Base-by-base conservation (phyloP, 257 asterid genomes). In the Ehretia macrophylla region DNA sequence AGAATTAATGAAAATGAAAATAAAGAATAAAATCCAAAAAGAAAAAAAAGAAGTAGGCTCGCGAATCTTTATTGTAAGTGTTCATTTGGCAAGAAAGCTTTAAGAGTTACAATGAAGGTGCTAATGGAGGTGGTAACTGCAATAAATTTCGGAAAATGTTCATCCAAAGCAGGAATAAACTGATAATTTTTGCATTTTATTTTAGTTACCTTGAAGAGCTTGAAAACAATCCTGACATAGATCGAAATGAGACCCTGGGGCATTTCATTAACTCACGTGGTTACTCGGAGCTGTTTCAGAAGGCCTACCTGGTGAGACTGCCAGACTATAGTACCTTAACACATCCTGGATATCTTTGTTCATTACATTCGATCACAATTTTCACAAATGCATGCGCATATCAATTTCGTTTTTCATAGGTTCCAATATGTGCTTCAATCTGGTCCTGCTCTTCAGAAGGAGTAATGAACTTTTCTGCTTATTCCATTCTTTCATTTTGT, bases 361-460 rank as follows among this genome's bases (percentile, higher is more conserved):
- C 13, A 46, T 51, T 46, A 6, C 9, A 17, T 4, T 20, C 39
- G 17, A 22, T 52, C 6, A 13, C 54, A 10, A 18, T 4, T 1
- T 49, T 21, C 9, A 5, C 5, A 19, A 11, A n/a, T 22, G 14
- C 11, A 44, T 18, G n/a, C 10, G 20, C 8, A 6, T 56, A 50
- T 37, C 40, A 59, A 17, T 11, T 60, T 22, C 14, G 27, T 63
- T 47, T 55, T 68, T 4, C 18, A 13, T 58, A 93, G 99, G 67
- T 85, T 68, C 97, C 97, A 8, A 75, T 93, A n/a, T 93, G 99
- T 67, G 96, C 82, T 75, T 89, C 97, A 40, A 93, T 93, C 54
- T 93, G 99, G 99, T 86, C 97, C 4, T 93, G 99, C 72, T 75
- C 97, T 57, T 73, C 94, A 0, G 86, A 79, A 53, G 96, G 91